Percentiles rank a stretch among this genome's conserved stretches.
phyloP scores from a whole-genome alignment of 2,329 filamentous ascomycete species.

The Cytospora schulzeri region DNA sequence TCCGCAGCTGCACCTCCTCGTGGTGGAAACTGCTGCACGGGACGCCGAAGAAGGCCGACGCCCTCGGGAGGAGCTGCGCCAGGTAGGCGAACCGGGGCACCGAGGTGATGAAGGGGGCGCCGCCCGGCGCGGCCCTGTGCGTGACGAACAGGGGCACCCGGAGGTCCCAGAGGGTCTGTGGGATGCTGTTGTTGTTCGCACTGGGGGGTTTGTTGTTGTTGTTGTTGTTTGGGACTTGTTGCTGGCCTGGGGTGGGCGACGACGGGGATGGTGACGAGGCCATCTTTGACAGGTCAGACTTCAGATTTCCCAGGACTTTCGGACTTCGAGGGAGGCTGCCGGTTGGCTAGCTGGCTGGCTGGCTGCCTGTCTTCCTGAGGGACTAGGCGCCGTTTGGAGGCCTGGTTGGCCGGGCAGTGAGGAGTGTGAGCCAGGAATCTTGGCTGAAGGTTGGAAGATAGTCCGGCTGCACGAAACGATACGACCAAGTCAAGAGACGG shows the following conservation, averaged over 20 bases:
- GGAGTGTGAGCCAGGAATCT: not conserved
- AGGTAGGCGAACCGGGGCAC: conserved; percentile 63
- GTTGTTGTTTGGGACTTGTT: not conserved
- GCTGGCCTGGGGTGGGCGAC: conserved; percentile 7
- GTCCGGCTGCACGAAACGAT: not conserved
- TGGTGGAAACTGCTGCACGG: conserved; percentile 63
- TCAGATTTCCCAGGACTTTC: not conserved
- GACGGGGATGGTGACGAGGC: conserved; percentile 15
- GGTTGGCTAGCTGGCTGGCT: not conserved
- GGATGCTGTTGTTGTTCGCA: conserved; percentile 33
- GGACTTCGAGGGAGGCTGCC: not conserved
- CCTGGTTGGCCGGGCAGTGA: not conserved
- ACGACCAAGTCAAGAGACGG: not conserved
- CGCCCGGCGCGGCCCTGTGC: conserved; percentile 46
- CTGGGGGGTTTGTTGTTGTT: no score
- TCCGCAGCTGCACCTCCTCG: conserved; percentile 55
- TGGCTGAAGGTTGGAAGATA: not conserved
- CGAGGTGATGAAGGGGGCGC: conserved; percentile 53
- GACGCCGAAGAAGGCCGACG: conserved; percentile 54
- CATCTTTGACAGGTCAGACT: conserved; percentile 4
- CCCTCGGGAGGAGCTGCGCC: conserved; percentile 57
- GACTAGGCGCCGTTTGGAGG: not conserved
- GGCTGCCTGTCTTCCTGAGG: not conserved
- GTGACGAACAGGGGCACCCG: conserved; percentile 58
- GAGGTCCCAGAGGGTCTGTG: conserved; percentile 56